Conservation (phyloP, 352 stramenopile genomes). For the Blastocystis sp. region DNA sequence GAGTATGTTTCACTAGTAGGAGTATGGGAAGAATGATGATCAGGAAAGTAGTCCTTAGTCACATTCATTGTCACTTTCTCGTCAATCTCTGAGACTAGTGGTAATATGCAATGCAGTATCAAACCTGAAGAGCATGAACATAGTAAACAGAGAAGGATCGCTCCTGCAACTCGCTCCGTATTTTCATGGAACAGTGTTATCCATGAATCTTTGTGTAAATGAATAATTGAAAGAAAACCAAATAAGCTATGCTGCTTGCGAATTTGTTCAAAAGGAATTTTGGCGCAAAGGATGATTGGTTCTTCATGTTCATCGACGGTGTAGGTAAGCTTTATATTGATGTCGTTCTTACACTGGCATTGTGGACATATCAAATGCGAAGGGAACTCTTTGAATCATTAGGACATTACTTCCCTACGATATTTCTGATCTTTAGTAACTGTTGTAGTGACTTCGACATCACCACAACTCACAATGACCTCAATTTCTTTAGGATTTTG, state of each 20-base stretch:
- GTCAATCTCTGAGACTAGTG: background rate
- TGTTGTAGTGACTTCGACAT: background rate
- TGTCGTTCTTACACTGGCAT: background rate
- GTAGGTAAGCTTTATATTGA: background rate
- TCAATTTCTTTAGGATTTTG: background rate
- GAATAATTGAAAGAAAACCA: background rate
- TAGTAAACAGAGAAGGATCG: background rate
- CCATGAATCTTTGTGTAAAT: background rate
- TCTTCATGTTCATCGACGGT: background rate
- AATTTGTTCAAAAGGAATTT: background rate
- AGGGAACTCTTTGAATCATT: background rate
- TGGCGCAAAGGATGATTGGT: background rate
- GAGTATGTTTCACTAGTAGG: background rate
- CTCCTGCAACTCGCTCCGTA: background rate
- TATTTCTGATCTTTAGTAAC: background rate
- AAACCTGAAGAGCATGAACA: background rate
- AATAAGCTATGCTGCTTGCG: background rate
- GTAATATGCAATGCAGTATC: background rate
- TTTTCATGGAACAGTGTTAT: background rate
- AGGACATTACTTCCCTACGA: background rate
- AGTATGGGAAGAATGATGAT: background rate
- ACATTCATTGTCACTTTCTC: background rate
- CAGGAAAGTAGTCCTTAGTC: background rate
- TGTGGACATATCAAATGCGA: background rate
- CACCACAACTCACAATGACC: background rate